Evolutionary conservation across 352 stramenopile genomes (phyloP).

Genomic region (Phytopythium kandeliae): DNA sequence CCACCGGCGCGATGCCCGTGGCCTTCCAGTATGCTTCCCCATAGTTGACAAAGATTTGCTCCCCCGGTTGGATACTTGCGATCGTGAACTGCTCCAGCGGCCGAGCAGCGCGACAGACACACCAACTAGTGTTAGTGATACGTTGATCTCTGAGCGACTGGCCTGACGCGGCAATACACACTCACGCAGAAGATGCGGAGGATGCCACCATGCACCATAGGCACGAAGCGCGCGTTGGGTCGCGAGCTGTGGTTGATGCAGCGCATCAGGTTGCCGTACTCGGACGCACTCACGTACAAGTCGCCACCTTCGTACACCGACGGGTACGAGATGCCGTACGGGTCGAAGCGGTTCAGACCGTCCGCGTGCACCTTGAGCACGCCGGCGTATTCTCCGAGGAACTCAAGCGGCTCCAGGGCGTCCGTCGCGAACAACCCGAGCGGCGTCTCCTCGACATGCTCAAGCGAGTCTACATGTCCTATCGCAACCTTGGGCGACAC

Average conservation of each 20-base stretch:
- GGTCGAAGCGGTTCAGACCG: constrained; percentile 36
- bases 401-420: constrained; percentile 30
- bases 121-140: not conserved
- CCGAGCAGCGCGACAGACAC: constrained; percentile 4
- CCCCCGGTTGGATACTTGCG: constrained; percentile 25
- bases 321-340: constrained; percentile 69
- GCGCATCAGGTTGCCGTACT: constrained; percentile 73
- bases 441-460: constrained; percentile 34
- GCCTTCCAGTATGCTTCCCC: constrained; percentile 62
- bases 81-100: constrained; percentile 45
- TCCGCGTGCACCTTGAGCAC: constrained; percentile 48
- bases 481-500: constrained; percentile 48
- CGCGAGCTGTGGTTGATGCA: constrained; percentile 72
- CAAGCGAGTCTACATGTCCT: constrained; percentile 44
- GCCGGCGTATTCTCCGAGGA: constrained; percentile 66
- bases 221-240: constrained; percentile 57
- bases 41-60: constrained; percentile 80
- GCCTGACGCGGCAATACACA: constrained; percentile 1
- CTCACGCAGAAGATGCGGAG: constrained; percentile 76
- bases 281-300: constrained; percentile 57
- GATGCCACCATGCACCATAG: constrained; percentile 58
- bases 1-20: constrained; percentile 43
- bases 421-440: constrained; percentile 61
- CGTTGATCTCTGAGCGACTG: too few relatives aligned
- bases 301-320: constrained; percentile 60